These are phyloP conservation scores for Wickerhamomyces tratensis DNA, from an alignment of 805 yeast genomes.

Conservation along the genomic window DNA sequence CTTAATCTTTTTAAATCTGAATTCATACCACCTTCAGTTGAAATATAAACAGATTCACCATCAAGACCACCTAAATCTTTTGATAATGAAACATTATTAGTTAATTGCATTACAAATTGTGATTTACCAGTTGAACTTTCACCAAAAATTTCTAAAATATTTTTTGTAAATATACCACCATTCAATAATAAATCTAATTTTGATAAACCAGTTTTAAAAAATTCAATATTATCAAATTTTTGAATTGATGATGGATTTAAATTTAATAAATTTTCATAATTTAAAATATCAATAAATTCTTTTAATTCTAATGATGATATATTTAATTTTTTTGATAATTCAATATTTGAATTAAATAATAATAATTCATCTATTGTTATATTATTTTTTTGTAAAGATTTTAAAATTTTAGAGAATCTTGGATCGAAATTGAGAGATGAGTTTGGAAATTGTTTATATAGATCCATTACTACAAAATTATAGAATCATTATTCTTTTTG, in stretches of 20 bases:
- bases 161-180: constrained; percentile 48
- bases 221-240: neutral
- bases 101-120: constrained; percentile 60
- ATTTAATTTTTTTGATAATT: constrained; percentile 22
- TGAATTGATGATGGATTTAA: neutral
- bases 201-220: constrained; percentile 44
- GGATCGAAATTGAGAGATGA: constrained; percentile 25
- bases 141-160: constrained; percentile 71
- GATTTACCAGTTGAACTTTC: constrained; percentile 84
- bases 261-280: neutral
- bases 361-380: constrained; percentile 32
- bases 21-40: constrained; percentile 56
- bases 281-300: constrained; percentile 10
- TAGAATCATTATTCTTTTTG: too few relatives aligned
- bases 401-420: constrained; percentile 19
- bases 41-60: constrained; percentile 50
- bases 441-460: constrained; percentile 29
- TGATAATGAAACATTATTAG: constrained; percentile 34
- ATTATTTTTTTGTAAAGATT: constrained; percentile 17
- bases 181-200: constrained; percentile 37
- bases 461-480: constrained; percentile 22
- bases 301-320: constrained; percentile 24
- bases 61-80: too few relatives aligned
- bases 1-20: constrained; percentile 56
- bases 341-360: constrained; percentile 14